Base-by-base conservation (phyloP, 2,329 filamentous ascomycete species). In the Pseudogymnoascus sp. region DNA sequence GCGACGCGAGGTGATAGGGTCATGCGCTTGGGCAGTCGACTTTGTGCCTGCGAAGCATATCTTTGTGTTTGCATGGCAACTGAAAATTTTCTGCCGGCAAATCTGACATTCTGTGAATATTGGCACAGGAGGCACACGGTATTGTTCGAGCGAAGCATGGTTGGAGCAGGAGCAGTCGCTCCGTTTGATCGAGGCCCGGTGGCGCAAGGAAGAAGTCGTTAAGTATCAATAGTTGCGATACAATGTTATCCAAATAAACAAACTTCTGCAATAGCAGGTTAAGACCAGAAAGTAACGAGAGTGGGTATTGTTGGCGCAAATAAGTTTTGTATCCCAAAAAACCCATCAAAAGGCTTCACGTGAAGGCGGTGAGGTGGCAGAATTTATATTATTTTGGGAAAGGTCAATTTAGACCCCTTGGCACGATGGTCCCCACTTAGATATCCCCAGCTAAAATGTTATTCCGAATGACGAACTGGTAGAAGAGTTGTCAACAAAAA, bases 11-110 rank as follows among this genome's bases (percentile, higher is more conserved):
- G 74, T 10, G 81, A 82, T 18, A 84, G 75, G 5, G 75, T 73
- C 79, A 83, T 83, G 57, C 80, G 76, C 16, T 80, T 78, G 0
- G 80, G 81, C 47, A 73, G 72, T 26, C 76, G 75, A 67, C 75
- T 77, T 64, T 78, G 73, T 54, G 75, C 69, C 66, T 71, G 70
- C 40, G 69, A 66, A n/a, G 62, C 62, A 29, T 60, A 6, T 47
- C 65, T 64, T 66, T 67, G 63, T 66, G 68, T 16, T 40, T 34
- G 31, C 67, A 61, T 21, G 12, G 34, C 34, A 14, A 7, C 64
- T 11, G 34, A 54, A 64, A 31, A 39, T 16, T 36, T 26, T 6
- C 21, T 61, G 34, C 39, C 8, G 18, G 34, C 23, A n/a, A 61
- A 39, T 11, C 59, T 36, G 12, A 42, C 59, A 31, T 37, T 40